Evolutionary conservation across 2,329 filamentous ascomycete species (phyloP).

Genomic region (Colletotrichum falcatum): DNA sequence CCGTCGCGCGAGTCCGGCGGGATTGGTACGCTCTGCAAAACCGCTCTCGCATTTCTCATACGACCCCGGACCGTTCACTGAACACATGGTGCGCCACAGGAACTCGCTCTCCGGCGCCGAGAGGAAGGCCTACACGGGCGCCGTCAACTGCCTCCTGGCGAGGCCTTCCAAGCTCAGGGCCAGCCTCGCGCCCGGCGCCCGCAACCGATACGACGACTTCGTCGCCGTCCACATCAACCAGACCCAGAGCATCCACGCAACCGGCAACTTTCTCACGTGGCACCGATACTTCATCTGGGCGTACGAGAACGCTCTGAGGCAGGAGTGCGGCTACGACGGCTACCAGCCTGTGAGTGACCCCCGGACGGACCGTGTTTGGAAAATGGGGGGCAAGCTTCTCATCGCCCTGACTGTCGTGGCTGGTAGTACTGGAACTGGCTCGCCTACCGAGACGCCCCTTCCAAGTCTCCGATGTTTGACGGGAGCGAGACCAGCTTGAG

Average conservation of each 20-base stretch:
- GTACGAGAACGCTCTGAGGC: constrained; percentile 37
- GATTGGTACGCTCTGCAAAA: constrained; percentile 12
- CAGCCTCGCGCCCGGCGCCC: constrained; percentile 37
- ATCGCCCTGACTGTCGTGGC: not conserved
- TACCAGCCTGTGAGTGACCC: constrained; percentile 33
- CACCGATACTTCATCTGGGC: constrained; percentile 36
- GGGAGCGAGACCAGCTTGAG: constrained; percentile 54
- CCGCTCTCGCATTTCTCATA: too few relatives aligned
- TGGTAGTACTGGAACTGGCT: constrained; percentile 53
- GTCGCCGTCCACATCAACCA: constrained; percentile 38
- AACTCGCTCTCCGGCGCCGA: constrained; percentile 43
- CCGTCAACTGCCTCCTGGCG: constrained; percentile 37
- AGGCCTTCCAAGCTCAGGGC: constrained; percentile 20
- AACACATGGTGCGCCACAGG: constrained; percentile 25
- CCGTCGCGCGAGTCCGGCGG: constrained; percentile 12
- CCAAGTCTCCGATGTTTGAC: constrained; percentile 53
- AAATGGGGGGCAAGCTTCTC: not conserved
- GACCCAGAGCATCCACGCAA: constrained; percentile 29
- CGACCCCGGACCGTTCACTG: not conserved
- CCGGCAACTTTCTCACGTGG: constrained; percentile 40
- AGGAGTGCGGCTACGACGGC: constrained; percentile 41
- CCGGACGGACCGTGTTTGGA: not conserved
- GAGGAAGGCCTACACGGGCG: constrained; percentile 38
- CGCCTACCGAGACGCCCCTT: constrained; percentile 40
- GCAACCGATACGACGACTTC: constrained; percentile 41